phyloP scores from a whole-genome alignment of 1,284 basidiomycete species.

The Trichosporon sp. region DNA sequence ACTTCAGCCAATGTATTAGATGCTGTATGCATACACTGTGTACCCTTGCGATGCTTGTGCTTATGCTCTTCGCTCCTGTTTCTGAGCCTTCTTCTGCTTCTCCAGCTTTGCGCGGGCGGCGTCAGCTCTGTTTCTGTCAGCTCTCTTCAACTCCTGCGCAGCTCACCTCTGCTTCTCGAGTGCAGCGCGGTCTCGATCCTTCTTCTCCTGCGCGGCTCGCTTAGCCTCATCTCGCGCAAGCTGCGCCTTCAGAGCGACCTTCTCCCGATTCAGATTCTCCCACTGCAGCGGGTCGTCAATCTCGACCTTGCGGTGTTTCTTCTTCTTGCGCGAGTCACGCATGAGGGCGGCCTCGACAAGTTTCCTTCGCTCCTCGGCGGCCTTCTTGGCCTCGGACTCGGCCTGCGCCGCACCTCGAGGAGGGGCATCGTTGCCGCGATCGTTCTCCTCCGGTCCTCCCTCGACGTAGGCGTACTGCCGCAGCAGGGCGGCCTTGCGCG shows the following conservation, averaged over 20 bases:
- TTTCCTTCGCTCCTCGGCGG: conserved; percentile 37
- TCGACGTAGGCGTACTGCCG: conserved; percentile 47
- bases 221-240: conserved; percentile 40
- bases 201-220: conserved; percentile 30
- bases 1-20: not conserved
- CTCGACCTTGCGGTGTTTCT: conserved; percentile 42
- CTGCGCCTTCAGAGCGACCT: conserved; percentile 34
- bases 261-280: conserved; percentile 44
- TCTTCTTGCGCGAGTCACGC: conserved; percentile 42
- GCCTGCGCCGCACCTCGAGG: conserved; percentile 23
- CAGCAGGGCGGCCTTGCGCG: conserved; percentile 35
- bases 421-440: conserved; percentile 20
- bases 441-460: conserved; percentile 26
- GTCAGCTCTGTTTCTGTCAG: conserved; percentile 33
- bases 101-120: conserved; percentile 46
- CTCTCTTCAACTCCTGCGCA: not conserved
- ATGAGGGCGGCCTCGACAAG: conserved; percentile 40
- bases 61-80: conserved; percentile 42
- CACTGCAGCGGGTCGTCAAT: conserved; percentile 32
- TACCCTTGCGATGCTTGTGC: not conserved
- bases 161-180: conserved; percentile 47
- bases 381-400: conserved; percentile 35
- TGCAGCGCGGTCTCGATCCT: conserved; percentile 42
- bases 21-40: conserved; percentile 4
- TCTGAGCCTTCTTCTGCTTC: conserved; percentile 47